A percentile compares a stretch with the other conserved stretches of the same genome.
Conservation (phyloP, 352 stramenopile genomes). For the Globisporangium nagaii region DNA sequence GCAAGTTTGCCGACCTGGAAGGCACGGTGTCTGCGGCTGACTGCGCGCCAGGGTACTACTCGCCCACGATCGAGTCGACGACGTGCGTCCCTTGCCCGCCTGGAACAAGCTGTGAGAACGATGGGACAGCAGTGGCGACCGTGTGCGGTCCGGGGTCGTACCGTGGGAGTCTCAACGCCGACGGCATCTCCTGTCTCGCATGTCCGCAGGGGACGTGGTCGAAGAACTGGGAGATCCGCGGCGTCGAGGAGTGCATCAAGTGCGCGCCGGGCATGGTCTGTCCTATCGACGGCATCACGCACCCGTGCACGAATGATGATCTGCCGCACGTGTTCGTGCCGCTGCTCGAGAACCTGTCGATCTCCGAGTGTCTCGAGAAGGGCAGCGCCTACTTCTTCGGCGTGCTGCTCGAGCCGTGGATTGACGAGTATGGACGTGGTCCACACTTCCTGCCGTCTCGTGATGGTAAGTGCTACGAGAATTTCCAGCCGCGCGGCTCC, state of each 20-base stretch:
- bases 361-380: constrained; percentile 86
- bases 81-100: constrained; percentile 91
- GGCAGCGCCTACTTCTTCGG: constrained; percentile 89
- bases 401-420: constrained; percentile 93
- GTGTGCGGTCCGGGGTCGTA: constrained; percentile 94
- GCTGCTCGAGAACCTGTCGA: constrained; percentile 75
- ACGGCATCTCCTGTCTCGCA: constrained; percentile 86
- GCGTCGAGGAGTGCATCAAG: constrained; percentile 90
- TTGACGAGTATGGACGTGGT: constrained; percentile 90
- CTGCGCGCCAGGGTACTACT: constrained; percentile 94
- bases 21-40: constrained; percentile 88
- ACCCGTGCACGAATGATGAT: constrained; percentile 90
- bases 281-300: constrained; percentile 92
- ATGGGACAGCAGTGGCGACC: constrained; percentile 82
- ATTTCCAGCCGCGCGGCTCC: constrained; percentile 80
- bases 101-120: constrained; percentile 88
- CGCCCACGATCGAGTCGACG: constrained; percentile 94
- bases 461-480: constrained; percentile 91
- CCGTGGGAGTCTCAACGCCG: constrained; percentile 72
- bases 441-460: constrained; percentile 86
- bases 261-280: constrained; percentile 93
- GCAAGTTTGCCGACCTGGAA: constrained; percentile 89
- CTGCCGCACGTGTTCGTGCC: constrained; percentile 90
- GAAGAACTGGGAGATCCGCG: constrained; percentile 97
- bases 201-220: constrained; percentile 96